Base-by-base conservation (phyloP, 768 basidiomycete species). In the Collybiopsis confluens region DNA sequence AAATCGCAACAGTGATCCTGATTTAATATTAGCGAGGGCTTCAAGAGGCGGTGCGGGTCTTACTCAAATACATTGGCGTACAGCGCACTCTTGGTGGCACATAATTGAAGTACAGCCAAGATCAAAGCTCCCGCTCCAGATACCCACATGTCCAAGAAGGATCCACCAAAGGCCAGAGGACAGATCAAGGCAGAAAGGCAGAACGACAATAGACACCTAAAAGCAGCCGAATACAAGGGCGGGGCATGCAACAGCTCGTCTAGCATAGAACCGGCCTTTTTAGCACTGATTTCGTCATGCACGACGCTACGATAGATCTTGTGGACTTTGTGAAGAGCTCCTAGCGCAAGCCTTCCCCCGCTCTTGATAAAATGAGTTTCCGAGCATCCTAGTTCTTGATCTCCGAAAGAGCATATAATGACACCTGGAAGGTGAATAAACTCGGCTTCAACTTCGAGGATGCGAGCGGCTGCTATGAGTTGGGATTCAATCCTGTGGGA, bases 401-500 rank as follows among this genome's bases (percentile, higher is more conserved):
- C 92, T 15, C 89, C 90, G 64, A 96, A 96, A 37, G 90, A 92
- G 59, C 86, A 88, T 51, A 97, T 89, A 59, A 91, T 87, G 58
- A 90, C 79, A 16, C 78, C 80, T 21, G 89, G 90, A 13, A 91
- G 73, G 68, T 94, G 88, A 37, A 96, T 88, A 65, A 94, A 95
- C 65, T 95, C 91, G 42, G 92, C 91, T 65, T 92, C 85, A 52
- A 97, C 82, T 62, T 94, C 92, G 16, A 98, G 83, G 49, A 94
- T 92, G 15, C 85, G 80, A 0, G 94, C 91, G 7, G 91, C 91
- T 9, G 93, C 88, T 28, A 88, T 77, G 36, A 98, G 82, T 65
- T 97, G 94, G 2, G 92, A 87, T 69, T 96, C 93, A 56, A 98
- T 90, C 28, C 95, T 84, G 70, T 98, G 95, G 21, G 91, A 92